Evolutionary conservation across 352 stramenopile genomes (phyloP).

Genomic region (Pythium rhizo-oryzae): DNA sequence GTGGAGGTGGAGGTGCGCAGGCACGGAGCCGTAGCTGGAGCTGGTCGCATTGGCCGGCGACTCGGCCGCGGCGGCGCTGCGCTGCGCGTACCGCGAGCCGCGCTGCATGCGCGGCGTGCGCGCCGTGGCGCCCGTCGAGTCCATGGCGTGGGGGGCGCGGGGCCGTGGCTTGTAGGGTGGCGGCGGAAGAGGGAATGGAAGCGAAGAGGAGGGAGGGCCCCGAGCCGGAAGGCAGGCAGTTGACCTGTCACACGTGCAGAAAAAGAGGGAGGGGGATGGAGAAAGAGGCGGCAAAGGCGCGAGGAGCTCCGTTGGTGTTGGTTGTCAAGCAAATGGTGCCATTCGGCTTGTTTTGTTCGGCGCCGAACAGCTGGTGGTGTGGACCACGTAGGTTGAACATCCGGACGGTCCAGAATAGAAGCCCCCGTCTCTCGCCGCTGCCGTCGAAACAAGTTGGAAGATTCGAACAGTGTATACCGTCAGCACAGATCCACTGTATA

Average conservation of each 20-base stretch:
- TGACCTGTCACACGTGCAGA: slow-evolving; percentile 28
- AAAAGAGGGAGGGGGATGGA: not conserved
- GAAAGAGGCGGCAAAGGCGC: slow-evolving; percentile 4
- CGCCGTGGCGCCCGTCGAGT: slow-evolving; percentile 79
- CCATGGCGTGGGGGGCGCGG: slow-evolving; percentile 45
- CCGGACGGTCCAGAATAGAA: slow-evolving; percentile 24
- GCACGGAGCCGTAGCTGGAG: slow-evolving; percentile 33
- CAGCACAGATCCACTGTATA: no score
- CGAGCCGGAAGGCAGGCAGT: not conserved
- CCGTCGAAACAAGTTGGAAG: not conserved
- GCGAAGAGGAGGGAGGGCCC: not conserved
- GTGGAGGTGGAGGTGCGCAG: slow-evolving; percentile 18
- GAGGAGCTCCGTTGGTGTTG: slow-evolving; percentile 1
- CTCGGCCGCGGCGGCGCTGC: slow-evolving; percentile 19
- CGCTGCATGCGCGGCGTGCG: slow-evolving; percentile 57
- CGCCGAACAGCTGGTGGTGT: slow-evolving; percentile 12
- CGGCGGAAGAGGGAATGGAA: slow-evolving; percentile 13
- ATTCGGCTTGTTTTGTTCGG: slow-evolving; percentile 14
- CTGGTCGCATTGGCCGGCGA: slow-evolving; percentile 42
- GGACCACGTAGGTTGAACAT: slow-evolving; percentile 26
- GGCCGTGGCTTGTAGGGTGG: not conserved
- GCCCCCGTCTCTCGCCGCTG: slow-evolving; percentile 18
- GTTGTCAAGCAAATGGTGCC: slow-evolving; percentile 23
- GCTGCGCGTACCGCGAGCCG: slow-evolving; percentile 11
- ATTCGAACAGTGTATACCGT: slow-evolving; percentile 7